Conservation (phyloP, 2,329 filamentous ascomycete genomes). For the Botryotinia narcissicola region DNA sequence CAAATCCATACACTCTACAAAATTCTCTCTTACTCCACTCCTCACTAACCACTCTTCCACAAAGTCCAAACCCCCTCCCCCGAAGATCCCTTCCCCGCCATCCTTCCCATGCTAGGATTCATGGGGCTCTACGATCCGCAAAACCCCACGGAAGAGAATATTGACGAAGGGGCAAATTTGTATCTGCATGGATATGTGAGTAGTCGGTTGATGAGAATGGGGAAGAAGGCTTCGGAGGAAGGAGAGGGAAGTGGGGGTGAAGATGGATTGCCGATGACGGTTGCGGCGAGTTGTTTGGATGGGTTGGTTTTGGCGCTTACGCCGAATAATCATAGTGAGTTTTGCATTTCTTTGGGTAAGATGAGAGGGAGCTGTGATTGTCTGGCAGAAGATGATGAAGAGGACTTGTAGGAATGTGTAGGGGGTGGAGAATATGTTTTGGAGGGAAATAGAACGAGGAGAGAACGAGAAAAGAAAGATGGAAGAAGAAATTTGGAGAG, state of each 20-base stretch:
- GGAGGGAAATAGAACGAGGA: neutral
- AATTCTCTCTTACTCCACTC: neutral
- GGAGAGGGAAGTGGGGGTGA: constrained; percentile 4
- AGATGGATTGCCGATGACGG: constrained; percentile 62
- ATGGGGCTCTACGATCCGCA: constrained; percentile 70
- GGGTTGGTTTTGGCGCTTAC: constrained; percentile 77
- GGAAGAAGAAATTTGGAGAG: neutral
- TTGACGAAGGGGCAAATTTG: constrained; percentile 64
- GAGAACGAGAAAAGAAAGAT: neutral
- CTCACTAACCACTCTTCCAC: neutral
- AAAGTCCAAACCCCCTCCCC: constrained; percentile 58
- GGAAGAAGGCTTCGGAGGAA: neutral
- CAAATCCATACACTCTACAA: accelerated
- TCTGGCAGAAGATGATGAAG: constrained; percentile 56
- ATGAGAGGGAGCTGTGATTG: neutral
- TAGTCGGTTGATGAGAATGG: constrained; percentile 66
- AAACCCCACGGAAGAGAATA: constrained; percentile 42
- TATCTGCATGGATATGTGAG: constrained; percentile 87
- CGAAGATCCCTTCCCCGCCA: constrained; percentile 45
- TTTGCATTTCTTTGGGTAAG: neutral
- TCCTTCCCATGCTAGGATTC: constrained; percentile 82
- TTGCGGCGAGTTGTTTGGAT: constrained; percentile 73
- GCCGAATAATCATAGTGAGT: constrained; percentile 74
- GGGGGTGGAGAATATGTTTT: neutral
- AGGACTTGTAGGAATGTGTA: neutral